These are phyloP conservation scores for Aspergillus quadrilineatus DNA, from an alignment of 2,329 filamentous ascomycete species.

Conservation along the genomic window DNA sequence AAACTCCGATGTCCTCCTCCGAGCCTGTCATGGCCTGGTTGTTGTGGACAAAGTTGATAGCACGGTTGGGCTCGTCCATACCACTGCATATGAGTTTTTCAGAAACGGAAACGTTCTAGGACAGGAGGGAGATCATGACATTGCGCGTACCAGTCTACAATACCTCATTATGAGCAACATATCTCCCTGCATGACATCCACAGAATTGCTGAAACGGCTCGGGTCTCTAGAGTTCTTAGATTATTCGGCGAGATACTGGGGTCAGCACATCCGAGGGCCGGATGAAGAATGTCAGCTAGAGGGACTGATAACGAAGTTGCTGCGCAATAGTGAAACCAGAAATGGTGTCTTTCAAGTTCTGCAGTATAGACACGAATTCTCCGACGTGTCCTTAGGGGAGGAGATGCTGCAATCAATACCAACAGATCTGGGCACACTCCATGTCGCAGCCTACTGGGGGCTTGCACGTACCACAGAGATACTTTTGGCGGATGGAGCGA, in stretches of 20 bases:
- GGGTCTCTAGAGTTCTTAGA: not conserved
- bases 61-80: constrained; percentile 2
- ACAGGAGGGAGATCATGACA: not conserved
- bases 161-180: not conserved
- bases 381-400: not conserved
- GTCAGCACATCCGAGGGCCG: not conserved
- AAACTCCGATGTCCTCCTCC: not conserved
- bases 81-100: constrained; percentile 4
- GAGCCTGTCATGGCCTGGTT: not conserved
- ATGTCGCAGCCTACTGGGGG: constrained; percentile 2
- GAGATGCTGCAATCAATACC: not conserved
- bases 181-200: not conserved
- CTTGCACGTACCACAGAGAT: not conserved
- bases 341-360: constrained; percentile 1
- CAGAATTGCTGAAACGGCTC: not conserved
- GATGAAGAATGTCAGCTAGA: not conserved
- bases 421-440: not conserved
- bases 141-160: not conserved
- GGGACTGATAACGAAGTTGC: not conserved
- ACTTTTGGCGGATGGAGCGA: not conserved
- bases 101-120: not conserved
- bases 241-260: constrained; percentile 4
- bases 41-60: not conserved
- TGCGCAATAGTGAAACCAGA: not conserved
- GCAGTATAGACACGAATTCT: not conserved